These are phyloP conservation scores for Polymyxa betae DNA, from an alignment of 208 protist genomes.

Conservation along the genomic window DNA sequence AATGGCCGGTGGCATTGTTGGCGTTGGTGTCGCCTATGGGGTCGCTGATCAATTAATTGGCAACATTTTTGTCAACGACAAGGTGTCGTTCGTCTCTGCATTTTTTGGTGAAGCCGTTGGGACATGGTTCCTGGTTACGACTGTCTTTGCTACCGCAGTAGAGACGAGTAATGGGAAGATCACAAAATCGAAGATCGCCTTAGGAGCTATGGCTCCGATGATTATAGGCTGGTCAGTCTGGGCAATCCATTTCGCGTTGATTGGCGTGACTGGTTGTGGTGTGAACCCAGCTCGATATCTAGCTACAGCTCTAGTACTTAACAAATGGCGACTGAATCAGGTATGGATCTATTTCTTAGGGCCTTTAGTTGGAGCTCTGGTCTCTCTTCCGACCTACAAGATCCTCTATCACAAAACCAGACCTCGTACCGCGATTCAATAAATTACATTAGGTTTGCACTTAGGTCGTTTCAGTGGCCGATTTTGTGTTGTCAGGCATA, in stretches of 20 bases:
- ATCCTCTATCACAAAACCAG: no score
- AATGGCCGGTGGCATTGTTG: not conserved
- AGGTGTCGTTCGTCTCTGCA: not conserved
- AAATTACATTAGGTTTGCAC: no score
- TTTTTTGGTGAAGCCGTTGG: not conserved
- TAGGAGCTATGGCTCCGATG: not conserved
- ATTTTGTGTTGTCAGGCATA: no score
- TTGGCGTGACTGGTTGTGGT: not conserved
- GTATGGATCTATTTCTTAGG: not conserved
- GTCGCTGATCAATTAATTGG: not conserved
- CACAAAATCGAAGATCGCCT: not conserved
- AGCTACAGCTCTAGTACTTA: not conserved
- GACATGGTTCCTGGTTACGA: not conserved
- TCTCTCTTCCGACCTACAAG: not conserved
- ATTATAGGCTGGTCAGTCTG: not conserved
- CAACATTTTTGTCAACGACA: constrained; percentile 4
- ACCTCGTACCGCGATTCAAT: no score
- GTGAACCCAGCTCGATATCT: not conserved
- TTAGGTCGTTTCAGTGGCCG: no score
- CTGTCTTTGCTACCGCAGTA: not conserved
- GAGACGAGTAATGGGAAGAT: not conserved
- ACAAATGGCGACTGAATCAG: not conserved
- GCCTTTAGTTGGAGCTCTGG: not conserved
- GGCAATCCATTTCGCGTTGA: not conserved
- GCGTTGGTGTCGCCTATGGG: not conserved